Evolutionary conservation across 139 green algal genomes (phyloP), one percentile per base, ranked within the genome.

Genomic region (Picochlorum sp.): DNA sequence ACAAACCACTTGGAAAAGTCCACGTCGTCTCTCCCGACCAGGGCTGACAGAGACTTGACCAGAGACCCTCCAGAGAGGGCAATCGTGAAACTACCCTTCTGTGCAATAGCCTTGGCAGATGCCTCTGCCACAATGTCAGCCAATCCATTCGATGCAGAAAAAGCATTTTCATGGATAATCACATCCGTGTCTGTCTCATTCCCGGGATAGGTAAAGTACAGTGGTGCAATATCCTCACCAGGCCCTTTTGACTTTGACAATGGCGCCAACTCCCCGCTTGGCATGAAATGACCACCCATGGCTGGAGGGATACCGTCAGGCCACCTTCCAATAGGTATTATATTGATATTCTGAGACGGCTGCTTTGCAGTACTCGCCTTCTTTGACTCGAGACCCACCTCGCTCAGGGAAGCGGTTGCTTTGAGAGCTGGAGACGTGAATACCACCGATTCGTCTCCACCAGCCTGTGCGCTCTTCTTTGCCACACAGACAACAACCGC

Each of bases 221-320:
- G 81, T 6, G 72, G 75, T 30, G 60, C 60, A 26, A 86, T 70
- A 50, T 81, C 77, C 5, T 81, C 57, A 30, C 82, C 77, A 18
- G 85, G 60, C 24, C 83, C 86, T 60, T 81, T 87, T 44, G 76
- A 88, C 28, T 70, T 81, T 23, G 75, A 85, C 9, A 91, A 59
- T 20, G 87, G 87, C 2, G 87, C 75, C 18, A 84, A 61, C 64
- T 47, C 38, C 18, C 84, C 88, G 24, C 75, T 88, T 4, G 80
- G 67, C 89, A 96, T 95, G 2, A 90, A 77, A 67, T 96, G 89
- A 23, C 83, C 86, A 21, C 89, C 89, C 88, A 95, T 94, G 23
- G 91, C 88, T 8, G 88, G 77, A 7, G 89, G 89, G 21, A 96
- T 80, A 16, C 89, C 89, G 21, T 82, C 76, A 1, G 66, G 21